These are phyloP conservation scores for Neonectria magnoliae DNA, from an alignment of 2,329 filamentous ascomycete genomes.

Conservation along the genomic window DNA sequence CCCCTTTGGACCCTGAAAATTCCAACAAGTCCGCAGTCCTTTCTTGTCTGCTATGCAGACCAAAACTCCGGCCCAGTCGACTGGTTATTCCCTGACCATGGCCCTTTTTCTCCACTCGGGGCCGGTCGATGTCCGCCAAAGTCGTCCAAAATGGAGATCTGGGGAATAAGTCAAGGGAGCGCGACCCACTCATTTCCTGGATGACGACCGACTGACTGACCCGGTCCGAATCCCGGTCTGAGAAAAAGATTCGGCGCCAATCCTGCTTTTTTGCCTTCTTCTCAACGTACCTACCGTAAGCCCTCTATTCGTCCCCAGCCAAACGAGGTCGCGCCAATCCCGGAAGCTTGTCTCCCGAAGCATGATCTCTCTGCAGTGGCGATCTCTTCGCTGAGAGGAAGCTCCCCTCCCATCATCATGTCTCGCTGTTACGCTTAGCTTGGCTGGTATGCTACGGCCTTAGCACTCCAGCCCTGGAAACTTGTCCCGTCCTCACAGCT, in stretches of 20 bases:
- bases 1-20: background rate
- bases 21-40: background rate
- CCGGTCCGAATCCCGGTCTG: background rate
- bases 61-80: background rate
- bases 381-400: conserved; percentile 11
- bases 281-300: background rate
- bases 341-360: conserved; percentile 10
- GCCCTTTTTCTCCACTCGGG: background rate
- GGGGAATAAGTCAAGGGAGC: background rate
- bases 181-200: background rate
- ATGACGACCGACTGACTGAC: background rate
- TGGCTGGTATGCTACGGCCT: background rate
- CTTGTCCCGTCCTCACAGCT: background rate
- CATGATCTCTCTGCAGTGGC: conserved; percentile 14
- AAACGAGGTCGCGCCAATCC: conserved; percentile 15
- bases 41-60: background rate
- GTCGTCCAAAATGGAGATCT: background rate
- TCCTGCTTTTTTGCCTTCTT: conserved; percentile 17
- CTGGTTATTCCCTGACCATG: background rate
- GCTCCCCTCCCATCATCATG: background rate
- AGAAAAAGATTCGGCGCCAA: background rate
- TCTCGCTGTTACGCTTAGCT: conserved; percentile 1
- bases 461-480: background rate
- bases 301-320: background rate
- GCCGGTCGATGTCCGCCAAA: background rate